These are phyloP conservation scores for Sergeia podlipaevii DNA, from an alignment of 208 protist species.

Conservation along the genomic window DNA sequence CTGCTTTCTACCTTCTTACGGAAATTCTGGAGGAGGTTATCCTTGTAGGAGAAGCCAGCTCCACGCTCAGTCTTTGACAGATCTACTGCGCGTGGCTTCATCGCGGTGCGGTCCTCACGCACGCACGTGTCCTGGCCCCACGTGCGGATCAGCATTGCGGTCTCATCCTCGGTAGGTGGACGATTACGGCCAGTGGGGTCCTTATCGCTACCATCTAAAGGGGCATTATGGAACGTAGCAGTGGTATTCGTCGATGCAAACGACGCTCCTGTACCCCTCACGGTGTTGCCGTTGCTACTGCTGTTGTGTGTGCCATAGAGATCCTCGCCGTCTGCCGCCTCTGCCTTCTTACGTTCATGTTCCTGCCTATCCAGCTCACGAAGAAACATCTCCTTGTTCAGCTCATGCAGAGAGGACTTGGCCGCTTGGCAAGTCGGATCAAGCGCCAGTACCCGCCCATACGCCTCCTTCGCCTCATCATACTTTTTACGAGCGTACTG, in stretches of 20 bases:
- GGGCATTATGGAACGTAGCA: slow-evolving; percentile 12
- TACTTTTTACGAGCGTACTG: slow-evolving; percentile 89
- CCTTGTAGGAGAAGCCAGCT: slow-evolving; percentile 35
- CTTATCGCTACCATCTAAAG: slow-evolving; percentile 1
- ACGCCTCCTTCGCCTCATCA: slow-evolving; percentile 69
- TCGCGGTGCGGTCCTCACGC: slow-evolving; percentile 36
- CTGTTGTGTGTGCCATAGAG: neutral
- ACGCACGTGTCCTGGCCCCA: slow-evolving; percentile 47
- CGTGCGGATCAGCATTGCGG: slow-evolving; percentile 20
- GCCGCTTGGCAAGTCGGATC: slow-evolving; percentile 46
- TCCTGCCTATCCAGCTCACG: slow-evolving; percentile 21
- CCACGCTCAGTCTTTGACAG: slow-evolving; percentile 42
- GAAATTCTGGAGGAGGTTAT: slow-evolving; percentile 44
- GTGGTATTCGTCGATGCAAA: neutral
- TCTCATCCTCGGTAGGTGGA: slow-evolving; percentile 10
- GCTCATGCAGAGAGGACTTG: slow-evolving; percentile 24
- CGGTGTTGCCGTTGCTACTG: neutral
- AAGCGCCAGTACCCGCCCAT: slow-evolving; percentile 49
- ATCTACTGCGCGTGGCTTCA: slow-evolving; percentile 28
- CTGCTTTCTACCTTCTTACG: slow-evolving; percentile 43
- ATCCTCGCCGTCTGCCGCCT: slow-evolving; percentile 7
- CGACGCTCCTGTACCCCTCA: neutral
- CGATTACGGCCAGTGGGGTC: slow-evolving; percentile 7
- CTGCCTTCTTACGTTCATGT: slow-evolving; percentile 1
- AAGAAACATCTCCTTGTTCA: slow-evolving; percentile 35